A percentile compares a stretch with the other conserved stretches of the same genome.
These are phyloP conservation scores for Aspergillus caelatus DNA, from an alignment of 2,329 filamentous ascomycete species.

Conservation along the genomic window DNA sequence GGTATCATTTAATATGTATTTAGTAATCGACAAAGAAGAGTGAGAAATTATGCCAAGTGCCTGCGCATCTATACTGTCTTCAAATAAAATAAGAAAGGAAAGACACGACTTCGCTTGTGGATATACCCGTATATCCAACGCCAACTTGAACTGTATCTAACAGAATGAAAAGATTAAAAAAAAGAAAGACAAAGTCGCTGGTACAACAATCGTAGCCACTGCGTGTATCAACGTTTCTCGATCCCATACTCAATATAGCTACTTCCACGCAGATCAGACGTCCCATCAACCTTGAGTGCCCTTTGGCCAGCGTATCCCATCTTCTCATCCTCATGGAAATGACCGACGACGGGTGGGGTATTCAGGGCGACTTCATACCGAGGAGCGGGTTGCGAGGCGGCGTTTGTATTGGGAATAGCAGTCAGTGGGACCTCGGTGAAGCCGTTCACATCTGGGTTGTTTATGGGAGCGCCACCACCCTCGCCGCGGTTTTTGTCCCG, in stretches of 20 bases:
- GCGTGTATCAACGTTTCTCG: conserved; percentile 30
- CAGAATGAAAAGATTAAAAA: neutral
- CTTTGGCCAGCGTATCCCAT: conserved; percentile 46
- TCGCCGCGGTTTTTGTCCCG: conserved; percentile 65
- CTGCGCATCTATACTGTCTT: neutral
- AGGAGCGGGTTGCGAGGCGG: conserved; percentile 24
- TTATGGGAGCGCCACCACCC: conserved; percentile 51
- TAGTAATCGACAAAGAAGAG: neutral
- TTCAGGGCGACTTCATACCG: conserved; percentile 28
- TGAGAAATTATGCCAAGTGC: neutral
- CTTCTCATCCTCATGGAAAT: conserved; percentile 41
- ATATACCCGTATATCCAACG: conserved; percentile 3
- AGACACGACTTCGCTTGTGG: neutral
- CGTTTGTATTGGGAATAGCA: conserved; percentile 27
- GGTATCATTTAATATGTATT: neutral
- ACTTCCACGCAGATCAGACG: conserved; percentile 33
- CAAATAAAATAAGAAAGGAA: no score
- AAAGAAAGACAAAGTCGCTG: conserved; percentile 3
- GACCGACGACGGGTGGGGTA: conserved; percentile 10
- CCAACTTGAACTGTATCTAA: conserved; percentile 3
- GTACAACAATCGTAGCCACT: neutral
- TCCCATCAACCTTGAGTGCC: conserved; percentile 32
- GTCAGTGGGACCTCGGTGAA: conserved; percentile 45
- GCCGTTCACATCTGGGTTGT: conserved; percentile 25
- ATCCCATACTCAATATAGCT: conserved; percentile 42